Percentiles rank a stretch among this genome's conserved stretches.
phyloP scores from a whole-genome alignment of 768 basidiomycete genomes.

The Dentipellis sp. region DNA sequence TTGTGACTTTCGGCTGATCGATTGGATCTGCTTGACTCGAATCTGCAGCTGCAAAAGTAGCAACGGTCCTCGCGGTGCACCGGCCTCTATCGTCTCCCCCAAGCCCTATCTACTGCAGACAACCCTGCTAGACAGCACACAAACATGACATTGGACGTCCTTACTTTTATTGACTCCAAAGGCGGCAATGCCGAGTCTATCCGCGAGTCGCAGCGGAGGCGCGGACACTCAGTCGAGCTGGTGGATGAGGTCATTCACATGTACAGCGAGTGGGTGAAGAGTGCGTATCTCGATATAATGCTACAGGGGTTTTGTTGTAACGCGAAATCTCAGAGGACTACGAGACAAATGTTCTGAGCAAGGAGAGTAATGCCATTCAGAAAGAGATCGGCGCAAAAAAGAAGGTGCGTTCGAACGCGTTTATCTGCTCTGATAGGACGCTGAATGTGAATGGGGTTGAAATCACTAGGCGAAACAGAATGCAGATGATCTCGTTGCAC shows the following conservation, averaged over 20 bases:
- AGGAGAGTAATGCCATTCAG: conserved; percentile 83
- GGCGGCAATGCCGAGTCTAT: conserved; percentile 91
- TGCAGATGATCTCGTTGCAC: conserved; percentile 77
- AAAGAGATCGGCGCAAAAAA: conserved; percentile 93
- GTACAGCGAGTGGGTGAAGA: conserved; percentile 91
- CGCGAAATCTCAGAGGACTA: conserved; percentile 64
- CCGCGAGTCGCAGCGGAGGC: conserved; percentile 84
- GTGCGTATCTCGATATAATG: conserved; percentile 38
- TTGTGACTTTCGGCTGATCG: background rate
- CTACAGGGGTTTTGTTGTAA: background rate
- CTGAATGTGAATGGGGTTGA: no score
- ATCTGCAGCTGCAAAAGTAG: background rate
- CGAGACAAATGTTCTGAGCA: conserved; percentile 67
- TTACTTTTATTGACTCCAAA: conserved; percentile 74
- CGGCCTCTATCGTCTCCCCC: background rate
- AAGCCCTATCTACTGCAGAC: background rate
- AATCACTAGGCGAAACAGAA: conserved; percentile 72
- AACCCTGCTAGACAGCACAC: background rate
- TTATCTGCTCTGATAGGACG: no score
- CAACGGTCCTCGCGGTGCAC: background rate
- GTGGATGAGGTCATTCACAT: conserved; percentile 91
- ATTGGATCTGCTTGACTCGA: background rate
- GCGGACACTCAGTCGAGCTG: conserved; percentile 81
- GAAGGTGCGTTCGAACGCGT: conserved; percentile 45
- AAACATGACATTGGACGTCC: conserved; percentile 74